Evolutionary conservation across 805 yeast genomes (phyloP), one percentile per base, ranked within the genome.

Genomic region (Cyberlindnera japonica): DNA sequence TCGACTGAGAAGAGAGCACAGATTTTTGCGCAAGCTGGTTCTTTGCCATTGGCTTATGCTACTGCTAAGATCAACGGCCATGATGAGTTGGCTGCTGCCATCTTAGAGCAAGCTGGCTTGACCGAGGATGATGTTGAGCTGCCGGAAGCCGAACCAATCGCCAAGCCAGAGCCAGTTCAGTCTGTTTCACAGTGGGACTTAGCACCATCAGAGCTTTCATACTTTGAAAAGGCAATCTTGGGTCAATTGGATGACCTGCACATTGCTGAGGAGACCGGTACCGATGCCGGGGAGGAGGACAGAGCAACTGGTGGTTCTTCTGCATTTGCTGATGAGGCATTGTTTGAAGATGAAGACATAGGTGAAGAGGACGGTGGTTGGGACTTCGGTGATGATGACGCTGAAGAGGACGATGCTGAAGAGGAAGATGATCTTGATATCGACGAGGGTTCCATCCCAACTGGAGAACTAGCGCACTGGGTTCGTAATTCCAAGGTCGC

Each of bases 31-130:
- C 79, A 83, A 51, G 80, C 84, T 37, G 96, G 96, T 28, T 72
- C 90, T 64, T 67, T 75, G 37, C 89, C 98, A 6, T 74, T 95
- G 54, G 99, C 98, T 3, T 95, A 90, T 61, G 85, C 96, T 11
- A 75, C 89, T 47, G 97, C 99, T 17, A 86, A 84, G 61, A 71
- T 93, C 21, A 85, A 81, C 52, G 96, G 96, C 4, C 73, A 89
- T 48, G 77, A 72, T 28, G 89, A 79, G 21, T 67, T 82, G 40
- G 96, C 96, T 19, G 75, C 78, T 35, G 73, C 77, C 40, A 83
- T 86, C 42, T 66, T 88, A 50, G 76, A 74, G 30, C 81, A 83
- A 45, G 76, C 90, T 19, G 95, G 83, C 6, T 57, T 85, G 18
- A 68, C 72, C 20, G 79, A 76, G 50, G 68, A 69, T 30, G 84